Base-by-base conservation (phyloP, 208 protist species). In the Crithidia thermophila region DNA sequence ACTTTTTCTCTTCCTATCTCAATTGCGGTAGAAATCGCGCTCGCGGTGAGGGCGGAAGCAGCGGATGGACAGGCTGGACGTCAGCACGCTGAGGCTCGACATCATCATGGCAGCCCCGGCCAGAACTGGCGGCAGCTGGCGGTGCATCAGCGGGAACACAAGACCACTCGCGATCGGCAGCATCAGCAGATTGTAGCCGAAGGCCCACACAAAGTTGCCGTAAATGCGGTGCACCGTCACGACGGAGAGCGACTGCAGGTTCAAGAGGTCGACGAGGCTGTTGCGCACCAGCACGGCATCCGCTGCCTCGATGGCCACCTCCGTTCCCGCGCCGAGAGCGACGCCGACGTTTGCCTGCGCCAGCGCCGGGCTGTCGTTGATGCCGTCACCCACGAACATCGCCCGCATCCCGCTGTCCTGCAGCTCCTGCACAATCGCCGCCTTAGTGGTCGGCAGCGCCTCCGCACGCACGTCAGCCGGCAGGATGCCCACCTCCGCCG, bases 311-410 rank as follows among this genome's bases (percentile, higher is more conserved):
- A 94, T 88, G 20, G 91, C 90, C 21, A 94, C 79, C 30, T 93
- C 79, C 8, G 89, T 96, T 28, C 91, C 91, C 8, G 84, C 85
- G 7, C 90, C 88, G n/a, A 97, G 78, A 14, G 93, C 89, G 18
- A 97, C 85, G 20, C 93, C 93, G 37, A 96, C 84, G 72, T 95
- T 58, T 4, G 91, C 87, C 70, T 93, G 87, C n/a, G 82, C 82
- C 27, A 97, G 67, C 8, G 93, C 93, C 3, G 91, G 85, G 43
- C 78, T 85, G 80, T 97, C 93, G 72, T 97, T 97, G 72, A 96
- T 94, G 62, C 93, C 93, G 57, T 97, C 93, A 37, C 93, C 93
- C 28, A 96, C 89, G 50, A 97, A 95, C 57, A 93, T 77, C 33
- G 95, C 90, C 27, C 47, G 49, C 23, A 58, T 25, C 1, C 76